A percentile compares a stretch with the other conserved stretches of the same genome.
phyloP scores from a whole-genome alignment of 306 rosid species.

The Cucumis cinereus region DNA sequence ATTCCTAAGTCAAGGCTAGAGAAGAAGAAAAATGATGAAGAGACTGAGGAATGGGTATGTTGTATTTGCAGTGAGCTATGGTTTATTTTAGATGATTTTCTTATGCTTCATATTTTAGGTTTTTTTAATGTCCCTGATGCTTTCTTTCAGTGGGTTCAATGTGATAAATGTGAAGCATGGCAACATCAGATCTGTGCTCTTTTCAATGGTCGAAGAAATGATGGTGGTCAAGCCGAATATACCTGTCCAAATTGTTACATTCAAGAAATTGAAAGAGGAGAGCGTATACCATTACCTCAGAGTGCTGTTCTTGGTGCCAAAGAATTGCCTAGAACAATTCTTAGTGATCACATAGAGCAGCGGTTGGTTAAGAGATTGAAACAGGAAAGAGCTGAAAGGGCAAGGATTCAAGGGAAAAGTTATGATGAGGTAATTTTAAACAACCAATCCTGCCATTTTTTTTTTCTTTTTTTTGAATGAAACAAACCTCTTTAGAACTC shows the following conservation, averaged over 20 bases:
- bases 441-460: not conserved
- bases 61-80: not conserved
- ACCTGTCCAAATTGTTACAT: constrained; percentile 92
- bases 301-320: constrained; percentile 99
- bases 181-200: constrained; percentile 97
- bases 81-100: constrained; percentile 8
- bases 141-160: constrained; percentile 87
- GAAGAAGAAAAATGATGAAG: constrained; percentile 97
- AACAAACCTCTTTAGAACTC: too few relatives aligned
- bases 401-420: constrained; percentile 74
- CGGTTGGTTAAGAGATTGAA: constrained; percentile 53
- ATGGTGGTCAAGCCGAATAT: constrained; percentile 94
- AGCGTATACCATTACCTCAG: constrained; percentile 86
- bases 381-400: constrained; percentile 77
- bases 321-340: constrained; percentile 80
- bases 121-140: not conserved
- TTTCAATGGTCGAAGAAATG: constrained; percentile 92
- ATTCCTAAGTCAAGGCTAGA: constrained; percentile 71
- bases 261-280: constrained; percentile 85
- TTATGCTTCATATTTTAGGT: constrained; percentile 15
- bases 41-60: constrained; percentile 92
- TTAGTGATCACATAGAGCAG: constrained; percentile 86
- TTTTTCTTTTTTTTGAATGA: too few relatives aligned
- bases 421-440: constrained; percentile 62
- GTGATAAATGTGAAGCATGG: constrained; percentile 99